A percentile compares a stretch with the other conserved stretches of the same genome.
These are phyloP conservation scores for Lepidopterella palustris DNA, from an alignment of 495 filamentous ascomycete species.

Conservation along the genomic window DNA sequence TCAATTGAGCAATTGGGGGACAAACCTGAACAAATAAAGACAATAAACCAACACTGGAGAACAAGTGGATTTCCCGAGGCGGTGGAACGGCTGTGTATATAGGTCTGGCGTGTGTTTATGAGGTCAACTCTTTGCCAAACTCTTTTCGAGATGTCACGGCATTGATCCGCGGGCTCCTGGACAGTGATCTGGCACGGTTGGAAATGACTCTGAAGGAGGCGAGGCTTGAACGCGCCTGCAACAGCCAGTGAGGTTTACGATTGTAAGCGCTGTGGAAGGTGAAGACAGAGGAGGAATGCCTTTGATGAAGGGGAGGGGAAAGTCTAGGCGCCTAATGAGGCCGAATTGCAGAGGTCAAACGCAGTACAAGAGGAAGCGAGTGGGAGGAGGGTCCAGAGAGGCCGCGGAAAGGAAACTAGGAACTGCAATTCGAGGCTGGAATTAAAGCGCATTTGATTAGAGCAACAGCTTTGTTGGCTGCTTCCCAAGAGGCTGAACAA, in stretches of 20 bases:
- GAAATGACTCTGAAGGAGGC: background rate
- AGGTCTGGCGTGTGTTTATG: background rate
- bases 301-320: background rate
- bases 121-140: background rate
- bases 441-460: background rate
- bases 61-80: background rate
- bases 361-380: background rate
- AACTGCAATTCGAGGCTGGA: background rate
- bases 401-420: background rate
- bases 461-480: background rate
- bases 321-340: background rate
- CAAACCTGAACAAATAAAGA: background rate
- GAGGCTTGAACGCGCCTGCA: background rate
- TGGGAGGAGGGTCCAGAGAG: background rate
- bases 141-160: background rate
- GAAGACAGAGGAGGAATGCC: background rate
- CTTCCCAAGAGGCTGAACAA: background rate
- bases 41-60: background rate
- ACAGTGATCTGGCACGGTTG: background rate
- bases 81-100: background rate
- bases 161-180: background rate
- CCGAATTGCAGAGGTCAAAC: background rate
- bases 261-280: background rate
- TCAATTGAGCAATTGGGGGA: background rate
- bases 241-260: background rate